phyloP scores from a whole-genome alignment of 2,329 filamentous ascomycete species.

The Endocalyx cinctus region DNA sequence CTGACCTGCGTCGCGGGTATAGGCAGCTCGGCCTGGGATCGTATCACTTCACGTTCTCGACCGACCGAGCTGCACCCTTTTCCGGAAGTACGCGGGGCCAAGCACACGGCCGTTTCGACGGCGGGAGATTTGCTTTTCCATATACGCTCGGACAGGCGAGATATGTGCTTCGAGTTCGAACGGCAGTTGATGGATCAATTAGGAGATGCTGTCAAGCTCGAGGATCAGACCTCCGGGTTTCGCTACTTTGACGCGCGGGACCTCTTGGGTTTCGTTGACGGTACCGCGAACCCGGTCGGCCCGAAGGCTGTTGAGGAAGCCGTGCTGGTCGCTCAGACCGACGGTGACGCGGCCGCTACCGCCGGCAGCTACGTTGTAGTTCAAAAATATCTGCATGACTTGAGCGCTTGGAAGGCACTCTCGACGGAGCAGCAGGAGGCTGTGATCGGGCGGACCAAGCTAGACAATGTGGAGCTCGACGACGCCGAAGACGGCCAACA shows the following conservation, averaged over 20 bases:
- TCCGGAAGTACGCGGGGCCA: conserved; percentile 38
- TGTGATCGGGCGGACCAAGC: conserved; percentile 53
- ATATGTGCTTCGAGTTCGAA: conserved; percentile 56
- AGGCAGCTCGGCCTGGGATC: conserved; percentile 48
- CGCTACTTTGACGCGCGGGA: conserved; percentile 57
- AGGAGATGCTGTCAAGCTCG: conserved; percentile 40
- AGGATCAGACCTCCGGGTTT: conserved; percentile 52
- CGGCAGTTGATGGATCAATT: conserved; percentile 46
- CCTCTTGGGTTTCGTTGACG: conserved; percentile 56
- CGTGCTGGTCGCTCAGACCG: conserved; percentile 34
- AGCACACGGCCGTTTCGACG: conserved; percentile 49
- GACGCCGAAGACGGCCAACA: conserved; percentile 42
- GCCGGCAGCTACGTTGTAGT: conserved; percentile 56
- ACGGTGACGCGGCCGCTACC: conserved; percentile 31
- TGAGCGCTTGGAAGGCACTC: conserved; percentile 42
- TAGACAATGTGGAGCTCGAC: conserved; percentile 53
- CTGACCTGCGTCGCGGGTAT: conserved; percentile 53
- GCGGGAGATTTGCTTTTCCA: conserved; percentile 55
- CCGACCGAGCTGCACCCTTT: conserved; percentile 51
- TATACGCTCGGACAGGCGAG: conserved; percentile 51
- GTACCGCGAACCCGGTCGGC: conserved; percentile 54
- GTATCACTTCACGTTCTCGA: conserved; percentile 35
- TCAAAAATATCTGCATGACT: conserved; percentile 54
- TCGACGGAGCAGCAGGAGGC: conserved; percentile 48
- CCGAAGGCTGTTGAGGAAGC: conserved; percentile 34